A percentile compares a stretch with the other conserved stretches of the same genome.
Evolutionary conservation across 805 yeast species (phyloP).

Genomic region (Candida argentea): DNA sequence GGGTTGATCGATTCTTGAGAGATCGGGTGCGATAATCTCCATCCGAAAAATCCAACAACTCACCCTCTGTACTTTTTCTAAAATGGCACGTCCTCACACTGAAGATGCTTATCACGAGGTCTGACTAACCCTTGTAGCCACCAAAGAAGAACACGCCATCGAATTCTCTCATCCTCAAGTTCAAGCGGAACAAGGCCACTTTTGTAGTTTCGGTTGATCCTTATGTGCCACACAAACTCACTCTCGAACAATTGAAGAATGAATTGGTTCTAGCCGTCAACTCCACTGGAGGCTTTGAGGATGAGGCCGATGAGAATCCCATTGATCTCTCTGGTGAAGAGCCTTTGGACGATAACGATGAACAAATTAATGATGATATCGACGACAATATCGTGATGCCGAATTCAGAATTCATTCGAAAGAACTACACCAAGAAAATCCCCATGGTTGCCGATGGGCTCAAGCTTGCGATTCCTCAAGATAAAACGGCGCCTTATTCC

Average conservation of each 20-base stretch:
- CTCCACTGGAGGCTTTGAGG: constrained; percentile 37
- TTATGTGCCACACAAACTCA: constrained; percentile 9
- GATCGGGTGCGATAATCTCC: too few species aligned
- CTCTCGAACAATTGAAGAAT: constrained; percentile 11
- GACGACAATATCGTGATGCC: constrained; percentile 26
- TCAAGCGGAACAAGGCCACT: constrained; percentile 23
- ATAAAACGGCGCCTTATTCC: constrained; percentile 22
- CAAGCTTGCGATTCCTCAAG: constrained; percentile 32
- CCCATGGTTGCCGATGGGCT: constrained; percentile 14
- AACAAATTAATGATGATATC: too few species aligned
- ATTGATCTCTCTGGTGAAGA: too few species aligned
- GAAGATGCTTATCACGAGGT: not conserved
- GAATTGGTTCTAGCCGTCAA: constrained; percentile 30
- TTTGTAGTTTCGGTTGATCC: constrained; percentile 14
- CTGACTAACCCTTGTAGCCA: constrained; percentile 9
- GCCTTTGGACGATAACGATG: too few species aligned
- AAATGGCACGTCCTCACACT: too few species aligned
- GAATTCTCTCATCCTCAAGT: constrained; percentile 21
- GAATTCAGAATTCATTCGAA: constrained; percentile 28
- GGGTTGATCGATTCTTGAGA: too few species aligned
- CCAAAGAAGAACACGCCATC: constrained; percentile 3
- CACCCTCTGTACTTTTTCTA: too few species aligned
- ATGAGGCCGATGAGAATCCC: too few species aligned
- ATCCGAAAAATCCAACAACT: too few species aligned
- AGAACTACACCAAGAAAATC: too few species aligned